Evolutionary conservation across 371 early-diverging fungal species (phyloP), one percentile per base, ranked within the genome.

Genomic region (Actinomortierella wolfii): DNA sequence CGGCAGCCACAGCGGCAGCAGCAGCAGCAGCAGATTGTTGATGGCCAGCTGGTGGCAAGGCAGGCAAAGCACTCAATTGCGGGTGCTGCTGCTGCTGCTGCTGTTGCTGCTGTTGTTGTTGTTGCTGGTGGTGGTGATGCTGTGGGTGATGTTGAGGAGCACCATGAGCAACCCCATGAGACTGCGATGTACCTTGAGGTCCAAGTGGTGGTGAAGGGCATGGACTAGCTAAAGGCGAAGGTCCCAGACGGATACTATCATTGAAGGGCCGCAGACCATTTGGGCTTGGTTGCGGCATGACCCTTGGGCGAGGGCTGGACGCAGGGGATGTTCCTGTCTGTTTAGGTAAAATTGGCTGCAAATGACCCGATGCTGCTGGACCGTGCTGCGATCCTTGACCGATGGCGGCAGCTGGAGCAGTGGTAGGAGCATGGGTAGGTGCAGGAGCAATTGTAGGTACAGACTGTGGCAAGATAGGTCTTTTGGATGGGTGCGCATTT

Each of bases 121-220:
- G 34, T 4, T 34, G 34, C 34, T 34, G 34, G 4, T 34, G 34
- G 7, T 34, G 34, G 7, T 34, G 34, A 6, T 34, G 34, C 34
- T 34, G 34, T 34, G 34, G 11, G 34, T 6, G 11, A 34, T 34
- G 34, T 4, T 34, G 34, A 34, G 4, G 34, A 6, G 34, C 34
- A 34, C 34, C 34, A 11, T 34, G 34, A 34, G 34, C 34, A 11
- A 11, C 11, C 4, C 34, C 34, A 34, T 34, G 34, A 11, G n/a
- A n/a, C n/a, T n/a, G n/a, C n/a, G n/a, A n/a, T n/a, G 34, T 34
- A 11, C 34, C 34, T 11, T 34, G 34, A 34, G 73, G 67, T 1
- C 62, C 67, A 21, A 73, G 29, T 4, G 73, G 66, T 26, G 73
- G 73, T 14, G 73, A 73, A 2, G 73, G 59, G 34, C 73, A 66